phyloP scores from a whole-genome alignment of 495 filamentous ascomycete genomes.

The Xylaria castorea region DNA sequence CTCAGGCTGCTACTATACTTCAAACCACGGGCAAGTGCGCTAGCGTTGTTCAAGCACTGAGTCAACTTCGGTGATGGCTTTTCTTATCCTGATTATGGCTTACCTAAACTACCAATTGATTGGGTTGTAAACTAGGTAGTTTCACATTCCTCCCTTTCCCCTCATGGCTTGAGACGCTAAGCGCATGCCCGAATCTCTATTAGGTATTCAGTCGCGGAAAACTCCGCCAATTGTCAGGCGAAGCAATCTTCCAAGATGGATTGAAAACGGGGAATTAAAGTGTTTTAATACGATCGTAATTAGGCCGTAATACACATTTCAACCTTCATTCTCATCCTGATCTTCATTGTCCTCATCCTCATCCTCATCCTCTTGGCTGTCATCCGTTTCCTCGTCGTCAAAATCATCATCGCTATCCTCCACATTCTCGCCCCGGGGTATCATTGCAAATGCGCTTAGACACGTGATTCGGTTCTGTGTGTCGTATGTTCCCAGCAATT shows the following conservation, averaged over 20 bases:
- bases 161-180: background rate
- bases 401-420: constrained; percentile 58
- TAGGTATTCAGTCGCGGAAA: background rate
- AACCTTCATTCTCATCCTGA: background rate
- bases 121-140: background rate
- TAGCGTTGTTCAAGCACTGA: background rate
- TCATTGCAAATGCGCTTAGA: constrained; percentile 84
- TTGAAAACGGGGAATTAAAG: background rate
- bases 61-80: background rate
- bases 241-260: background rate
- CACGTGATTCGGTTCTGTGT: constrained; percentile 92
- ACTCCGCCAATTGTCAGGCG: background rate
- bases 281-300: background rate
- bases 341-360: constrained; percentile 29
- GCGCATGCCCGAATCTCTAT: background rate
- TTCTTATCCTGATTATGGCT: background rate
- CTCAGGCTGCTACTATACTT: background rate
- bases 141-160: background rate
- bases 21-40: background rate
- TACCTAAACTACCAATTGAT: background rate
- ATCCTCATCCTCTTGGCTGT: constrained; percentile 54
- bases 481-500: constrained; percentile 77
- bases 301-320: background rate
- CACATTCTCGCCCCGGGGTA: constrained; percentile 57
- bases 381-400: constrained; percentile 50